Conservation (phyloP, 768 basidiomycete genomes). For the Pisolithus tinctorius region DNA sequence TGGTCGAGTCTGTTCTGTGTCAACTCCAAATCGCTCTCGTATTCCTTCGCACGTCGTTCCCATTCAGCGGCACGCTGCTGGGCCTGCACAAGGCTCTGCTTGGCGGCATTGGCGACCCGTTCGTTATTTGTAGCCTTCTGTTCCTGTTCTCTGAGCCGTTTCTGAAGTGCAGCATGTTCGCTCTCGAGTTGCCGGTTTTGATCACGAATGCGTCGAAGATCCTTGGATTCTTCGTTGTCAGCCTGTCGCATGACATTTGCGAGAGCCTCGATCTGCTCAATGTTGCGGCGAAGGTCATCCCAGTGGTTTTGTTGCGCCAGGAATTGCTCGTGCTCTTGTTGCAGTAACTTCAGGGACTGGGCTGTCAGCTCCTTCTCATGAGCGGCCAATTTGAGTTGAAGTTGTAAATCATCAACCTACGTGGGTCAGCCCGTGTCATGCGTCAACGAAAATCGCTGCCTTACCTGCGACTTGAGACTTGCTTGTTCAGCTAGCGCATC, state of each 20-base stretch:
- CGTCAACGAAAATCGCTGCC: constrained; percentile 11
- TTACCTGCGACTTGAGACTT: constrained; percentile 52
- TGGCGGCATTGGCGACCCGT: constrained; percentile 46
- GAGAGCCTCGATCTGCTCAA: constrained; percentile 69
- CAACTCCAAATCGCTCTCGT: constrained; percentile 56
- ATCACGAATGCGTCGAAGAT: constrained; percentile 62
- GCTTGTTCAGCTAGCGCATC: constrained; percentile 54
- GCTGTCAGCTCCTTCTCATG: constrained; percentile 57
- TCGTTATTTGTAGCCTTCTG: constrained; percentile 54
- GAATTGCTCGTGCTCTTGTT: constrained; percentile 55
- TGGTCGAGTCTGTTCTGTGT: constrained; percentile 58
- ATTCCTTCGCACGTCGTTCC: constrained; percentile 72
- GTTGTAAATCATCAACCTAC: constrained; percentile 57
- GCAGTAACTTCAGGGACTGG: constrained; percentile 45
- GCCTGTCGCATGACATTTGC: constrained; percentile 52
- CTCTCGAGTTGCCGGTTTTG: constrained; percentile 51
- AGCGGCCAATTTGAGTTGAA: constrained; percentile 47
- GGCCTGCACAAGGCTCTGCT: constrained; percentile 61
- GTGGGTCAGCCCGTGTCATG: neutral
- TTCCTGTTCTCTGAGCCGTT: constrained; percentile 69
- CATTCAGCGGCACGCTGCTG: constrained; percentile 77
- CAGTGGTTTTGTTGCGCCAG: constrained; percentile 63
- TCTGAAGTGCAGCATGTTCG: constrained; percentile 61
- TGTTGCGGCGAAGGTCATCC: constrained; percentile 65
- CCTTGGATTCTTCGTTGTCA: constrained; percentile 67